Percentiles rank a stretch among this genome's conserved stretches.
phyloP scores from a whole-genome alignment of 345 rosid genomes.

The Aurinia saxatilis region DNA sequence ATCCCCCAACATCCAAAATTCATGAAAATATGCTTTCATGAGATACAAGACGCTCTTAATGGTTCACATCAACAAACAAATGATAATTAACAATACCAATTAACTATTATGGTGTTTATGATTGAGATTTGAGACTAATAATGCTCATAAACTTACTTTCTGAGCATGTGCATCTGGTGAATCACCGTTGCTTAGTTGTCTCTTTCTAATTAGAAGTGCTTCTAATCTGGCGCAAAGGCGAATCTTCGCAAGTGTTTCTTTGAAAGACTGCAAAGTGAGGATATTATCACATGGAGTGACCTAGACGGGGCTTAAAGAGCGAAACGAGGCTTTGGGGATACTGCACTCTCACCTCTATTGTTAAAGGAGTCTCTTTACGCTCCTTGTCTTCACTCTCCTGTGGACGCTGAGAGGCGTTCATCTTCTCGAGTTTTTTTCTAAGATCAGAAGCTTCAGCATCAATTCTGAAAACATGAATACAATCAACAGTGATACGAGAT shows the following conservation, averaged over 20 bases:
- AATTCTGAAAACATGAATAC: slow-evolving; percentile 43
- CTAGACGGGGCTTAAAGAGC: not conserved
- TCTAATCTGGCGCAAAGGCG: slow-evolving; percentile 77
- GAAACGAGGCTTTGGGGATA: not conserved
- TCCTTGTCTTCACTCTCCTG: slow-evolving; percentile 42
- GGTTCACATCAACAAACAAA: not conserved
- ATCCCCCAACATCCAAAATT: slow-evolving; percentile 3
- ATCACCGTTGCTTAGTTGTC: slow-evolving; percentile 62
- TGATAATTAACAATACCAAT: not conserved
- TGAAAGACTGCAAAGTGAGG: slow-evolving; percentile 50
- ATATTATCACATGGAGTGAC: slow-evolving; percentile 5
- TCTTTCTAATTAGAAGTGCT: slow-evolving; percentile 71
- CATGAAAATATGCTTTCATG: slow-evolving; percentile 8
- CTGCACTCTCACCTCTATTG: slow-evolving; percentile 53
- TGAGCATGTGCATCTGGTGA: slow-evolving; percentile 88
- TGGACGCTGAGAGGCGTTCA: slow-evolving; percentile 30
- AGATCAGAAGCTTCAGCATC: slow-evolving; percentile 66
- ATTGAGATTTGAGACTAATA: slow-evolving; percentile 3
- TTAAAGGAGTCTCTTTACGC: slow-evolving; percentile 37
- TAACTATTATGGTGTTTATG: not conserved
- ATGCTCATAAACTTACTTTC: slow-evolving; percentile 44
- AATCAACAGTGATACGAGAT: slow-evolving; percentile 13
- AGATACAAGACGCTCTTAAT: not conserved
- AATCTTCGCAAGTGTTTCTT: slow-evolving; percentile 64
- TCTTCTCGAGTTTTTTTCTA: slow-evolving; percentile 56